Evolutionary conservation across 2,329 filamentous ascomycete species (phyloP).

Genomic region (Pseudogymnoascus sp.): DNA sequence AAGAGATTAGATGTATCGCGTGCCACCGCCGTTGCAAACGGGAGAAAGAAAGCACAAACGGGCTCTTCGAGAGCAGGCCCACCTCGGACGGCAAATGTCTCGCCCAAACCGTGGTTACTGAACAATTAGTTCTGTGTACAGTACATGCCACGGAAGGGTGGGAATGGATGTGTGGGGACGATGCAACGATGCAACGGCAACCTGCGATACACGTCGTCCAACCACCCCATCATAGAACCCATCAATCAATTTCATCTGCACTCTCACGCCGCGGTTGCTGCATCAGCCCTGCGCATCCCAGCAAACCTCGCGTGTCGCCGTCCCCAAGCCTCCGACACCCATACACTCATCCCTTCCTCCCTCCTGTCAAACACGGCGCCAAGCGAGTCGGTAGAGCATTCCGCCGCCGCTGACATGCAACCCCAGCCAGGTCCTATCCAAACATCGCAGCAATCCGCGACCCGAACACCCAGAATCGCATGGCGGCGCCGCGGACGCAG

Average conservation of each 20-base stretch:
- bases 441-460: neutral
- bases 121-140: neutral
- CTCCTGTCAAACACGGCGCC: constrained; percentile 1
- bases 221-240: neutral
- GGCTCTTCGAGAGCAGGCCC: neutral
- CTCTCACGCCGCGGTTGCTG: neutral
- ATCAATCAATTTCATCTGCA: constrained; percentile 5
- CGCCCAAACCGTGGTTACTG: neutral
- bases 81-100: constrained; percentile 2
- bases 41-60: neutral
- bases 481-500: neutral
- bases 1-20: constrained; percentile 1
- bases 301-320: neutral
- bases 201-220: constrained; percentile 4
- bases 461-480: neutral
- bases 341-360: neutral
- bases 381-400: constrained; percentile 8
- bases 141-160: neutral
- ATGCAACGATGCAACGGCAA: neutral
- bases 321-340: neutral
- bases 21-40: constrained; percentile 4
- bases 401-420: constrained; percentile 9
- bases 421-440: neutral
- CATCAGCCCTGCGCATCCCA: neutral
- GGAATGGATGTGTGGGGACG: neutral